Base-by-base conservation (phyloP, 2,329 filamentous ascomycete species). In the Sporothrix variecibatus region DNA sequence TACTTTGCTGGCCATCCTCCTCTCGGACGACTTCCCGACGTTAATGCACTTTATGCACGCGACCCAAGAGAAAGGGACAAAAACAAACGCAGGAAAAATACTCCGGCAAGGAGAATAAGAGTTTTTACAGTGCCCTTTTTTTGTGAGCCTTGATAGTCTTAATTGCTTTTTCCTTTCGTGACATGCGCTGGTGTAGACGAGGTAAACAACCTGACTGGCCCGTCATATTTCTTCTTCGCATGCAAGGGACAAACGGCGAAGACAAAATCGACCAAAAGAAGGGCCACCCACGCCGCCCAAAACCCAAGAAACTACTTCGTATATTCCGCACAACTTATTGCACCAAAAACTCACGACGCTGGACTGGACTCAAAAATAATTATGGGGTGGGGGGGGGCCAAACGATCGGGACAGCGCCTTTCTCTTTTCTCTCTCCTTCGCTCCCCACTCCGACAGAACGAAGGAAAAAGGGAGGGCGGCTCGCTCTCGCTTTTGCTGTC, bases 351-450 rank as follows among this genome's bases (percentile, higher is more conserved):
- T 68, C 68, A 65, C 38, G 67, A 43, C 72, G 40, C 28, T 38
- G 72, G 53, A 43, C 68, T 70, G 46, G 71, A 75, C 23, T 56
- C 23, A 56, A 72, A 75, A 70, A 64, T 12, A 15, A 56, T 56
- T 56, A 56, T 60, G 74, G 72, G n/a, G n/a, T n/a, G n/a, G n/a
- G n/a, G n/a, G n/a, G 56, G 74, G 69, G n/a, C 72, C 74, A 74
- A 49, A 71, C 65, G 49, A 69, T 74, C 70, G 72, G 72, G 65
- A 67, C 73, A 49, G 26, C 11, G 17, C 64, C 23, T 64, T 49
- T 31, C 71, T 12, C 28, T 62, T 43, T 53, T 49, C 34, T 60
- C 17, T 60, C 17, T 31, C 17, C 28, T 3, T 67, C 40, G 43
- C 43, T 20, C 43, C 43, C 12, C 43, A 3, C 43, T 49, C 40